Conservation (phyloP, 208 protist genomes). For the Balamuthia mandrillaris region DNA sequence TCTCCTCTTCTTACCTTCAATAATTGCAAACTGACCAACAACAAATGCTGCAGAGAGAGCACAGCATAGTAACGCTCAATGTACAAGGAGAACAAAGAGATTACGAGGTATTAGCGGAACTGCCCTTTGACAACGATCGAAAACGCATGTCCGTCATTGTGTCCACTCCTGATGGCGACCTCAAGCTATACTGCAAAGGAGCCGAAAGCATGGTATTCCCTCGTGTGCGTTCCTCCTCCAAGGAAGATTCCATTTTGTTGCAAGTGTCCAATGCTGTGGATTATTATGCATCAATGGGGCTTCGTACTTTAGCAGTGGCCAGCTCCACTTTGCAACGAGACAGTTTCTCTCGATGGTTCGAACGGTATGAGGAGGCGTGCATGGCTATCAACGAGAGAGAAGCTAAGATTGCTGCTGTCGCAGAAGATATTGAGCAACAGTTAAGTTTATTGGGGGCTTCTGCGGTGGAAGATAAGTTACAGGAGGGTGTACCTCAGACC, state of each 20-base stretch:
- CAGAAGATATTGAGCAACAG: slow-evolving; percentile 74
- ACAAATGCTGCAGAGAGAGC: neutral
- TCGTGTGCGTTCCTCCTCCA: slow-evolving; percentile 47
- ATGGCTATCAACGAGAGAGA: slow-evolving; percentile 11
- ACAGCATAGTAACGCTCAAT: neutral
- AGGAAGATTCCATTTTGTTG: neutral
- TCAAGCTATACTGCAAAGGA: slow-evolving; percentile 58
- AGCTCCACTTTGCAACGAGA: neutral
- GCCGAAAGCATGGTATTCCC: slow-evolving; percentile 23
- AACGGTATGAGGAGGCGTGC: neutral
- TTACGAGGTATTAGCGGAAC: neutral
- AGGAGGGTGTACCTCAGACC: slow-evolving; percentile 89
- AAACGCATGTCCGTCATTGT: slow-evolving; percentile 66
- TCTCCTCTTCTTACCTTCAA: neutral
- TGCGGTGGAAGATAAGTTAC: slow-evolving; percentile 92
- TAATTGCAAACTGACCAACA: neutral
- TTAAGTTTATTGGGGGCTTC: slow-evolving; percentile 79
- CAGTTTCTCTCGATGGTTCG: neutral
- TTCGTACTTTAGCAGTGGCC: neutral
- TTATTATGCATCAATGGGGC: slow-evolving; percentile 16
- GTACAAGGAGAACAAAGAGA: neutral
- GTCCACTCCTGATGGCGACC: slow-evolving; percentile 22
- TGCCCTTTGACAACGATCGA: neutral
- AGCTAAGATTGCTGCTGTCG: neutral
- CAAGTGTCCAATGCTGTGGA: neutral